Evolutionary conservation across 345 rosid species (phyloP), one percentile per base, ranked within the genome.

Genomic region (Physaria fendleri): DNA sequence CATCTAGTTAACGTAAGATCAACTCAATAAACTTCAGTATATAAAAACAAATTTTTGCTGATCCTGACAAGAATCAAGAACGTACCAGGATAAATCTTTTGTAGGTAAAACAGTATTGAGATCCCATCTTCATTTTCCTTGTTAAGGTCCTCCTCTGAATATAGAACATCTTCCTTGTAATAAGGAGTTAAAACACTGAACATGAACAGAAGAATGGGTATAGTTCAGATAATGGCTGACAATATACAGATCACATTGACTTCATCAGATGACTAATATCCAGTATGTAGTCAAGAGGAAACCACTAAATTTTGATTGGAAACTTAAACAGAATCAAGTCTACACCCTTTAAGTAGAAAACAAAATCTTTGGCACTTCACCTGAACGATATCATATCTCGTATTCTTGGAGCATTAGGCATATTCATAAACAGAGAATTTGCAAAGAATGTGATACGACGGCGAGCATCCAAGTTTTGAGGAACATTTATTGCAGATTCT

Each of bases 361-460:
- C 42, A 38, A 38, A 12, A 49, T 30, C 23, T 43, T 55, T 13
- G 35, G 58, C 38, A 6, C 29, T 74, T 43, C 25, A 78, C 99
- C 99, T 89, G 55, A 89, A 93, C 6, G 99, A 84, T 58, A 93
- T 74, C 97, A 93, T 93, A 78, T 80, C 87, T 44, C 83, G 86
- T 37, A 93, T 87, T 79, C 73, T 81, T 38, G 90, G 97, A 56
- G 99, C 97, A 2, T 57, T 64, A 34, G 99, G 99, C 90, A 93
- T 81, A 73, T 76, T 87, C 99, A 90, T 93, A 71, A 85, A 89
- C 53, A 93, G 72, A 61, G 99, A 90, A 63, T 93, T 93, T 22
- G 99, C 95, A 77, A 93, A 93, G 79, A 93, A 93, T 57, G 97
- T 93, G 72, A 93, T 85, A 32, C 99, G 86, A 17, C 96, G 96